phyloP scores from a whole-genome alignment of 768 basidiomycete species.

The Tubosaeta brunneosetosa region DNA sequence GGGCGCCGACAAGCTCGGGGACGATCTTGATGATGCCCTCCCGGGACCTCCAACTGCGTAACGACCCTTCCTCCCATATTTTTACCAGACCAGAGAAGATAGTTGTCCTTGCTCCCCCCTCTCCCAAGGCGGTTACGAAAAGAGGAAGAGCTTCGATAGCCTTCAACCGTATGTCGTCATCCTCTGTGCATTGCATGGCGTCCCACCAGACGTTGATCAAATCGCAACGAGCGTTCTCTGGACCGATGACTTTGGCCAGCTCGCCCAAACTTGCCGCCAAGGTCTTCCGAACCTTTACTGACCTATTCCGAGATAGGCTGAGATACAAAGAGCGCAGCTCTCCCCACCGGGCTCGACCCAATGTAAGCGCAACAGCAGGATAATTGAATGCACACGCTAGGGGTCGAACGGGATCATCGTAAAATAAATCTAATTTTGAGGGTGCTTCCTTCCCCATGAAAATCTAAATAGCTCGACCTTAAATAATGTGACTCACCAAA shows the following conservation, averaged over 20 bases:
- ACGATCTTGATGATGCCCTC: conserved; percentile 62
- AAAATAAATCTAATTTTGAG: conserved; percentile 41
- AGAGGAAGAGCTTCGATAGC: conserved; percentile 61
- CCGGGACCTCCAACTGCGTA: conserved; percentile 78
- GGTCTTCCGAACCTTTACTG: conserved; percentile 65
- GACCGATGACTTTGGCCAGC: conserved; percentile 79
- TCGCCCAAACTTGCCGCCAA: conserved; percentile 88
- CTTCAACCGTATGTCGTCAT: conserved; percentile 64
- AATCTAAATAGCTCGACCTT: background rate
- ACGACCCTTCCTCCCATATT: conserved; percentile 53
- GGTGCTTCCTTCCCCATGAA: conserved; percentile 16
- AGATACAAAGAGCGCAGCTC: conserved; percentile 67
- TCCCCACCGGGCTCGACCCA: conserved; percentile 72
- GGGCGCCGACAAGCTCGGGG: conserved; percentile 43
- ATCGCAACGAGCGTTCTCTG: conserved; percentile 60
- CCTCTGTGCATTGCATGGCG: conserved; percentile 49
- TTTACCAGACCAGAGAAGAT: conserved; percentile 45
- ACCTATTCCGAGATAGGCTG: conserved; percentile 55
- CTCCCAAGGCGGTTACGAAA: conserved; percentile 52
- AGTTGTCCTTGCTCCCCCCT: conserved; percentile 39
- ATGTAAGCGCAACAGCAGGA: conserved; percentile 82
- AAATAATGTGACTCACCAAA: conserved; percentile 16
- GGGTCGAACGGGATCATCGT: conserved; percentile 65
- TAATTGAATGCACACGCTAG: conserved; percentile 86
- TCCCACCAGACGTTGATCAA: conserved; percentile 71